Evolutionary conservation across 768 basidiomycete species (phyloP).

Genomic region (Leccinum longicurvipes): DNA sequence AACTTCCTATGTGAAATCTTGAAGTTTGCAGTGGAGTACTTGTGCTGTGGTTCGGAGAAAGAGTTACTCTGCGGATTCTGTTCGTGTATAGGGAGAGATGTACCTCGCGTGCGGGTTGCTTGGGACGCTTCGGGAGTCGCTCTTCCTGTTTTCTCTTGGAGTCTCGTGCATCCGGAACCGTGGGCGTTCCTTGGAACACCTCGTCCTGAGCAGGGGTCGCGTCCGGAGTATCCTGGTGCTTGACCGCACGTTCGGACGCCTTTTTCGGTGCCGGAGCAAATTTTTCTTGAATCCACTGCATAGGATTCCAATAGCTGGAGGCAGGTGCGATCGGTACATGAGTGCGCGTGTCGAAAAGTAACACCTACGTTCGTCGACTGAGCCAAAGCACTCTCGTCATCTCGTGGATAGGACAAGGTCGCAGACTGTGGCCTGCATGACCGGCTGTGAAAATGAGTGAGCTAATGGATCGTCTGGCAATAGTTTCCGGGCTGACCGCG

Average conservation of each 20-base stretch:
- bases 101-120: slow-evolving; percentile 31
- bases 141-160: slow-evolving; percentile 18
- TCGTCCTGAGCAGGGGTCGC: slow-evolving; percentile 26
- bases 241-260: slow-evolving; percentile 43
- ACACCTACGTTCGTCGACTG: slow-evolving; percentile 45
- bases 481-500: slow-evolving; percentile 19
- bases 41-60: slow-evolving; percentile 78
- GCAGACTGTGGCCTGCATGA: slow-evolving; percentile 10
- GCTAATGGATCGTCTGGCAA: background rate
- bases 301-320: slow-evolving; percentile 52
- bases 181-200: slow-evolving; percentile 44
- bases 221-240: slow-evolving; percentile 32
- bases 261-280: slow-evolving; percentile 47
- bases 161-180: slow-evolving; percentile 15
- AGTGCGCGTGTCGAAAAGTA: background rate
- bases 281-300: slow-evolving; percentile 63
- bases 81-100: background rate
- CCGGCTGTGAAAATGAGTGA: slow-evolving; percentile 12
- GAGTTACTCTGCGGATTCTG: slow-evolving; percentile 5
- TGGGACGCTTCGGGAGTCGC: slow-evolving; percentile 14
- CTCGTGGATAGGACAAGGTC: slow-evolving; percentile 3
- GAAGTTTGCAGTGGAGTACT: slow-evolving; percentile 89
- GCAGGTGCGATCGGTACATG: slow-evolving; percentile 1
- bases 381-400: slow-evolving; percentile 31
- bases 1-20: slow-evolving; percentile 93